phyloP scores from a whole-genome alignment of 306 rosid genomes.

The Rosa rugosa region DNA sequence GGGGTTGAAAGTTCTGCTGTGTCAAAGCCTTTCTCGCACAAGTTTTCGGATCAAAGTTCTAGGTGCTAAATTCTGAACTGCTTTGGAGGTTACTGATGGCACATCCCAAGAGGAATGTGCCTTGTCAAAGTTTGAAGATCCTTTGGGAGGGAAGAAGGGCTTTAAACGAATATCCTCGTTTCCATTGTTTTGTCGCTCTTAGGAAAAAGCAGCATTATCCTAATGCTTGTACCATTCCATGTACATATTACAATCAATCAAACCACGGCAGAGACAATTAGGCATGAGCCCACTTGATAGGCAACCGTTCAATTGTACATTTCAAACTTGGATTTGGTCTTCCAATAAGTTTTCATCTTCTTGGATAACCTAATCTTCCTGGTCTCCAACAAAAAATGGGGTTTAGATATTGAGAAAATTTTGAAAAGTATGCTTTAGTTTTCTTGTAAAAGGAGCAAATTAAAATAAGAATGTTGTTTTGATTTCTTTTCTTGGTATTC shows the following conservation, averaged over 20 bases:
- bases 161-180: background rate
- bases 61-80: background rate
- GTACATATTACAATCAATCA: background rate
- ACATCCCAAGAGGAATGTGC: conserved; percentile 3
- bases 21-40: no score
- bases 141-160: background rate
- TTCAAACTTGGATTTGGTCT: conserved; percentile 10
- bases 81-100: background rate
- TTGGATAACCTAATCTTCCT: background rate
- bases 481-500: background rate
- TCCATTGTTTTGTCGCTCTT: conserved; percentile 2
- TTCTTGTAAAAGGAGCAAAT: background rate
- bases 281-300: conserved; percentile 20
- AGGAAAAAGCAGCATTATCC: background rate
- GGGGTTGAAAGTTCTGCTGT: no score
- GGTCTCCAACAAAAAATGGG: background rate
- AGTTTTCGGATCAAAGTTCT: background rate
- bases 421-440: background rate
- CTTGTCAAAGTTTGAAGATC: background rate
- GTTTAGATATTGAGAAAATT: background rate
- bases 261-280: background rate
- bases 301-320: background rate
- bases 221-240: background rate
- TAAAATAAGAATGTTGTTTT: background rate
- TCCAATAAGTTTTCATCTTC: conserved; percentile 1